phyloP scores from a whole-genome alignment of 495 filamentous ascomycete species.

The Diplogelasinospora grovesii region DNA sequence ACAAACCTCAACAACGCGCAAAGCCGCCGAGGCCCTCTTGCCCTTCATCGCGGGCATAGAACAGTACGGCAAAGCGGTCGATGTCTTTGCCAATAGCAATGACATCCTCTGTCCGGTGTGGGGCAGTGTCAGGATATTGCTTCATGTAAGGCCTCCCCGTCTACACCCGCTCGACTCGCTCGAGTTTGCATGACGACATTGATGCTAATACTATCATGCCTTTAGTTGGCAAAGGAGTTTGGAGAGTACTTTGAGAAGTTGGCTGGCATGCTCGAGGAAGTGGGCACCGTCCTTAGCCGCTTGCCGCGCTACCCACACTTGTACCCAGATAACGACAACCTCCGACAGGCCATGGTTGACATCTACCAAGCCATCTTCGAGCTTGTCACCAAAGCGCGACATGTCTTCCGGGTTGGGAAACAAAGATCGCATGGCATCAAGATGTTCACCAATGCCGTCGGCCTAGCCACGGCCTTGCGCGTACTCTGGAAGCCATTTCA shows the following conservation, averaged over 20 bases:
- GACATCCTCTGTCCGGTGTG: conserved; percentile 11
- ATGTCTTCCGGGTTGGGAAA: conserved; percentile 7
- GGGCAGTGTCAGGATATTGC: conserved; percentile 5
- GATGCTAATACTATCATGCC: no score
- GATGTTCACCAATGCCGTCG: conserved; percentile 4
- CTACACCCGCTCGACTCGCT: no score
- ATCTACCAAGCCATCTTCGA: conserved; percentile 10
- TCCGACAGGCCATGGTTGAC: conserved; percentile 1
- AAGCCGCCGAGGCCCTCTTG: conserved; percentile 2
- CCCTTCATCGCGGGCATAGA: conserved; percentile 10
- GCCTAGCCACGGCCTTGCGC: conserved; percentile 8
- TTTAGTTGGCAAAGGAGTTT: conserved; percentile 8
- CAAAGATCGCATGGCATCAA: conserved; percentile 8
- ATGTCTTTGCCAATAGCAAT: conserved; percentile 10
- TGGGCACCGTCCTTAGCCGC: conserved; percentile 5
- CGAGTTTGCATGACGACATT: no score
- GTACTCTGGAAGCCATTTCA: conserved; percentile 12
- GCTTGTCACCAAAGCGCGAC: conserved; percentile 5
- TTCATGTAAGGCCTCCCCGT: no score
- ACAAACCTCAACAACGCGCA: conserved; percentile 1
- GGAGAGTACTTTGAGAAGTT: conserved; percentile 14
- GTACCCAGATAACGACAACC: conserved; percentile 9
- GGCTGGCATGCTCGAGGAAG: conserved; percentile 6
- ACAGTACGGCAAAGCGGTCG: conserved; percentile 6
- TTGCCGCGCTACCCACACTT: conserved; percentile 4